A percentile compares a stretch with the other conserved stretches of the same genome.
Conservation (phyloP, 371 early-diverging fungal species). For the Mortierella sp. region DNA sequence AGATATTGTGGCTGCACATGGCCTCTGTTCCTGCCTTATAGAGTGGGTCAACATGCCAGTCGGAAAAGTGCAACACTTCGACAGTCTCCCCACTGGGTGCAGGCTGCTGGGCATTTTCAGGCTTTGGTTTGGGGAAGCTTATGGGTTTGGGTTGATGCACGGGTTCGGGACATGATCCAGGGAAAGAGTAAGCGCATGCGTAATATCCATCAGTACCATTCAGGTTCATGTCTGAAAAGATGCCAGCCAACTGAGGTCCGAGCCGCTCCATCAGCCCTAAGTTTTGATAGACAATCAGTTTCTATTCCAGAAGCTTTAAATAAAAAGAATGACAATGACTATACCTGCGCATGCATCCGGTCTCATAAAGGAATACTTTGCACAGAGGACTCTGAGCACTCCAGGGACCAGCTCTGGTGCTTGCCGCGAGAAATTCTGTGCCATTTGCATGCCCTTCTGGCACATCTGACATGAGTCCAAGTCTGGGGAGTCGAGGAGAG, state of each 20-base stretch:
- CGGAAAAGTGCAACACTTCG: constrained; percentile 49
- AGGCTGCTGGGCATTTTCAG: constrained; percentile 39
- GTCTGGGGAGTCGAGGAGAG: constrained; percentile 39
- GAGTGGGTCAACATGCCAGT: constrained; percentile 54
- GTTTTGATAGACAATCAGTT: background rate
- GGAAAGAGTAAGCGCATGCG: constrained; percentile 45
- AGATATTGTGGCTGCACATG: constrained; percentile 53
- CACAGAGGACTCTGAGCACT: constrained; percentile 31
- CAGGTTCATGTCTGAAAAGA: constrained; percentile 44
- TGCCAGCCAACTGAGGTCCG: constrained; percentile 30
- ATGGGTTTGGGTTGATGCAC: constrained; percentile 30
- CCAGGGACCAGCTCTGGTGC: constrained; percentile 49
- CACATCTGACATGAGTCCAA: constrained; percentile 56
- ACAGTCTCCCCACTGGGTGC: constrained; percentile 48
- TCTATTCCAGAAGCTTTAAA: background rate
- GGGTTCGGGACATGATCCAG: constrained; percentile 52
- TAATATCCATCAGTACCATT: constrained; percentile 49
- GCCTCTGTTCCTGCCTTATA: constrained; percentile 44
- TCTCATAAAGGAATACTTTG: constrained; percentile 28
- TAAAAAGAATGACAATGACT: background rate
- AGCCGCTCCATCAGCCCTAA: constrained; percentile 45
- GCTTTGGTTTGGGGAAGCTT: constrained; percentile 51
- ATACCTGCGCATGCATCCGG: constrained; percentile 51
- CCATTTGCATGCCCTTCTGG: constrained; percentile 37
- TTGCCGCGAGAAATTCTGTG: constrained; percentile 31